These are phyloP conservation scores for Mucor piriformis DNA, from an alignment of 371 early-diverging fungal genomes.

Conservation along the genomic window DNA sequence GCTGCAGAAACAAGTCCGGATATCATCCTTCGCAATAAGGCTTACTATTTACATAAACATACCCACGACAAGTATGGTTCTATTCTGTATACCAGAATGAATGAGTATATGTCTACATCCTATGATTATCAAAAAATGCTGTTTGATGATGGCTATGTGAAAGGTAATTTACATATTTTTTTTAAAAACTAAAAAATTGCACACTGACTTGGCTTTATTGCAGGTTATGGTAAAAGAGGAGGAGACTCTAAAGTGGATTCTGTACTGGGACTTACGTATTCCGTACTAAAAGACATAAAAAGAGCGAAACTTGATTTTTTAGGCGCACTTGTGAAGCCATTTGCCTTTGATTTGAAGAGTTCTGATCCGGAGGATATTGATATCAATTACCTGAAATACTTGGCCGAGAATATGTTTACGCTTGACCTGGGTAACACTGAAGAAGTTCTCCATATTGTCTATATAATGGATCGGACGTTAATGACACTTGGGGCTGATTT, in stretches of 20 bases:
- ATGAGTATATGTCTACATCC: constrained; percentile 72
- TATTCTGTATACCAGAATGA: constrained; percentile 76
- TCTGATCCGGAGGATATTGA: constrained; percentile 38
- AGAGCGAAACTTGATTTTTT: constrained; percentile 76
- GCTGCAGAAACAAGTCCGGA: constrained; percentile 82
- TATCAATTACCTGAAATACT: constrained; percentile 68
- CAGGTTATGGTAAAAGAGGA: constrained; percentile 54
- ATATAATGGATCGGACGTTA: constrained; percentile 69
- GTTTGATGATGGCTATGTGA: constrained; percentile 20
- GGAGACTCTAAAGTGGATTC: constrained; percentile 62
- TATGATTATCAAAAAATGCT: constrained; percentile 71
- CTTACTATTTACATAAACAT: constrained; percentile 71
- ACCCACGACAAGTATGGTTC: constrained; percentile 83
- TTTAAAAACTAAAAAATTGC: background rate
- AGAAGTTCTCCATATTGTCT: constrained; percentile 76
- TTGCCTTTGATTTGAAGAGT: constrained; percentile 60
- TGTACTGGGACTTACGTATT: constrained; percentile 68
- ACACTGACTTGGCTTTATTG: background rate
- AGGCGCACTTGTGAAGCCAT: constrained; percentile 63
- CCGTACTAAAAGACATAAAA: constrained; percentile 68
- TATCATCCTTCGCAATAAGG: constrained; percentile 63
- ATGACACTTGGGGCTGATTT: constrained; percentile 70
- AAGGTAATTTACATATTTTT: constrained; percentile 32
- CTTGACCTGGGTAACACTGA: constrained; percentile 77
- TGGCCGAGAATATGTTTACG: constrained; percentile 79